Evolutionary conservation across 352 stramenopile genomes (phyloP), one percentile per base, ranked within the genome.

Genomic region (Lagenidium giganteum): DNA sequence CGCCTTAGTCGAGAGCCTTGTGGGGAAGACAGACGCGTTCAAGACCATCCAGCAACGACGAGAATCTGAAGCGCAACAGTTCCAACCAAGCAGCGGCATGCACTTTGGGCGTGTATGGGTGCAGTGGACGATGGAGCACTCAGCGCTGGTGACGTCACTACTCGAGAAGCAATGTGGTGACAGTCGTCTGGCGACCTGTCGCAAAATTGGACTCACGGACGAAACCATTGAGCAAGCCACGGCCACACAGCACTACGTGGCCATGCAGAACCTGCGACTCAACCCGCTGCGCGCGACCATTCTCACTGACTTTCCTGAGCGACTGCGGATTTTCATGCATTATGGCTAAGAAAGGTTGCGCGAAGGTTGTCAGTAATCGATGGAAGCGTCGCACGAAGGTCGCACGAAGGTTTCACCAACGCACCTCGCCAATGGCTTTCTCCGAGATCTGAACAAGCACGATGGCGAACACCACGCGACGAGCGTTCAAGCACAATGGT

Each of bases 281-380:
- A 75, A 91, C 54, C 67, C 51, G 32, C 48, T 52, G 33, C 62
- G 48, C 26, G 42, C 82, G 20, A 62, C 64, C 40, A 56, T 78
- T 8, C 59, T 64, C 6, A 51, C 72, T 34, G 67, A 82, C 31
- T 66, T 64, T 40, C 51, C 56, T 34, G 61, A 80, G 16, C 72
- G 78, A 5, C 61, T 91, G 17, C 83, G 83, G 56, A 87, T 88
- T 37, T 87, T 82, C 51, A 41, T 91, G 24, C 66, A 83, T 51
- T 90, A 79, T 38, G 78, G 78, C 11, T 90, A 51, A 70, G n/a
- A n/a, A n/a, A n/a, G n/a, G n/a, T n/a, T n/a, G n/a, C n/a, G n/a
- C n/a, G n/a, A n/a, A n/a, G n/a, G n/a, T n/a, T n/a, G n/a, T n/a
- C n/a, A n/a, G n/a, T n/a, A n/a, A n/a, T n/a, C n/a, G n/a, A n/a